A percentile compares a stretch with the other conserved stretches of the same genome.
Conservation (phyloP, 352 stramenopile species). For the Phytophthora idaei region DNA sequence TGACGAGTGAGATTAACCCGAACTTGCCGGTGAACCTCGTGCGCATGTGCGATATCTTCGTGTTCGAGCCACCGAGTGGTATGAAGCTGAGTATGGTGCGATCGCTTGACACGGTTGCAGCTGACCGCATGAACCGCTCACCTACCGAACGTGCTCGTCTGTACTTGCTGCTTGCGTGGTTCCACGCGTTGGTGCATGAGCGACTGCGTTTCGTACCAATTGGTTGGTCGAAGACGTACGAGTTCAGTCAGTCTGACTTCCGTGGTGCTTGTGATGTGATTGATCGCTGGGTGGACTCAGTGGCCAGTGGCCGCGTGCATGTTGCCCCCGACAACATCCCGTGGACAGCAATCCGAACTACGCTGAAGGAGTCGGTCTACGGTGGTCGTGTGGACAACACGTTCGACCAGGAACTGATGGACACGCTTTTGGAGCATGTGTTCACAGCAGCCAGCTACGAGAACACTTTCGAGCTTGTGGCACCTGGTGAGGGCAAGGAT, state of each 20-base stretch:
- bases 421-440: slow-evolving; percentile 92
- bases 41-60: slow-evolving; percentile 96
- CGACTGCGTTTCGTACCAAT: slow-evolving; percentile 97
- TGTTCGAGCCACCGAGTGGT: slow-evolving; percentile 98
- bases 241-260: slow-evolving; percentile 99
- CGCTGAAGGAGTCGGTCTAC: slow-evolving; percentile 97
- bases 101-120: slow-evolving; percentile 94
- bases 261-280: slow-evolving; percentile 97
- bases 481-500: slow-evolving; percentile 43
- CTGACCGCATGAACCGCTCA: slow-evolving; percentile 89
- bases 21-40: slow-evolving; percentile 97
- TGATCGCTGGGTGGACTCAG: slow-evolving; percentile 95
- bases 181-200: slow-evolving; percentile 99
- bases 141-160: slow-evolving; percentile 91
- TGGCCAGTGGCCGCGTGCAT: slow-evolving; percentile 80
- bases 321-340: slow-evolving; percentile 97
- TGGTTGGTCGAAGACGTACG: slow-evolving; percentile 99
- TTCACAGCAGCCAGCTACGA: slow-evolving; percentile 97
- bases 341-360: slow-evolving; percentile 97
- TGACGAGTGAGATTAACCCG: slow-evolving; percentile 98
- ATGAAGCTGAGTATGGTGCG: slow-evolving; percentile 97
- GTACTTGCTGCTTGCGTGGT: slow-evolving; percentile 98
- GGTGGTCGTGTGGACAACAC: slow-evolving; percentile 97
- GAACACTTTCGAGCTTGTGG: slow-evolving; percentile 76
- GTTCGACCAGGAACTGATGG: slow-evolving; percentile 96